A percentile compares a stretch with the other conserved stretches of the same genome.
These are phyloP conservation scores for Venturia asperata DNA, from an alignment of 2,329 filamentous ascomycete species.

Conservation along the genomic window DNA sequence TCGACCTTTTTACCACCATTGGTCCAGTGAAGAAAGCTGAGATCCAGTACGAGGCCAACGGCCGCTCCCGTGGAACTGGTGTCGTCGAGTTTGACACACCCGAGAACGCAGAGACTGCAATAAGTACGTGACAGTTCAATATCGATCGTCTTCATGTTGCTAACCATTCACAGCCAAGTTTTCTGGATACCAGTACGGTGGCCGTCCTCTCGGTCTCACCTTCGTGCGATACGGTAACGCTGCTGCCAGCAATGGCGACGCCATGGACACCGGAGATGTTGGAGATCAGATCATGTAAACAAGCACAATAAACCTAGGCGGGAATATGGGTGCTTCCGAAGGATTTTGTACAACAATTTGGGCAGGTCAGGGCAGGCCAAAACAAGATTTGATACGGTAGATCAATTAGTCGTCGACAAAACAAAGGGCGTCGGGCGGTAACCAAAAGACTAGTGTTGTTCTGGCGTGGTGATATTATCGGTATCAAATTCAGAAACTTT, in stretches of 20 bases:
- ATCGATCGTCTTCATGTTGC: slow-evolving; percentile 26
- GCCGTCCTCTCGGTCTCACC: slow-evolving; percentile 83
- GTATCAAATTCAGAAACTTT: slow-evolving; percentile 5
- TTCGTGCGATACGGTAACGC: slow-evolving; percentile 87
- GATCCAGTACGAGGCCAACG: slow-evolving; percentile 96
- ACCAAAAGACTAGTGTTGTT: slow-evolving; percentile 3
- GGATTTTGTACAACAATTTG: slow-evolving; percentile 9
- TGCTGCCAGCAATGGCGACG: slow-evolving; percentile 51
- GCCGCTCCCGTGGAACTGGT: slow-evolving; percentile 86
- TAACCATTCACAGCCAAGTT: slow-evolving; percentile 63
- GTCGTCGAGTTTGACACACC: slow-evolving; percentile 87
- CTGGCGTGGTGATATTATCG: neutral
- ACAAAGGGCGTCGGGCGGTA: neutral
- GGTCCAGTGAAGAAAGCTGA: slow-evolving; percentile 98
- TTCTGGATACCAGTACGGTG: slow-evolving; percentile 94
- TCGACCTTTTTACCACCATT: slow-evolving; percentile 95
- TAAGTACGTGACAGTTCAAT: slow-evolving; percentile 45
- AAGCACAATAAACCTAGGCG: slow-evolving; percentile 1
- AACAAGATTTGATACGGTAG: slow-evolving; percentile 9
- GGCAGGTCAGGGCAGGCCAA: neutral
- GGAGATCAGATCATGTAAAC: slow-evolving; percentile 89
- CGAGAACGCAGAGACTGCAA: slow-evolving; percentile 85
- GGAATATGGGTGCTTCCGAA: neutral
- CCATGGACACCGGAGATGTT: slow-evolving; percentile 71
- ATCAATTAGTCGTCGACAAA: neutral